Conservation (phyloP, 306 rosid genomes). For the Arachis stenosperma region DNA sequence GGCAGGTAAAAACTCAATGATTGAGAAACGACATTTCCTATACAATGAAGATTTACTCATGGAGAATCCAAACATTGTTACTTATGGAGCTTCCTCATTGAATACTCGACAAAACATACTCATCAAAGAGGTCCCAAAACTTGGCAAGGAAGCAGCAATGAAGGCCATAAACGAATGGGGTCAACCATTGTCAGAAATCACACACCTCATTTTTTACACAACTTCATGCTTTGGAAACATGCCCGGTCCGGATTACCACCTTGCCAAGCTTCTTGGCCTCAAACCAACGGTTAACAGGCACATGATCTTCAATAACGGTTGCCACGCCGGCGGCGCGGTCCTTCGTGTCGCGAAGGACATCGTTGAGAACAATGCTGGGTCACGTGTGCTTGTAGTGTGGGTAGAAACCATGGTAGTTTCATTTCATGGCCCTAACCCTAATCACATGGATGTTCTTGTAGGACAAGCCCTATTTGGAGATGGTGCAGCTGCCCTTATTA, state of each 20-base stretch:
- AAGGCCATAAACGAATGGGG: slow-evolving; percentile 28
- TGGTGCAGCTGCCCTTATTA: slow-evolving; percentile 15
- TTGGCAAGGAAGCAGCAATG: slow-evolving; percentile 19
- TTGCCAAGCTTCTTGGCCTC: slow-evolving; percentile 19
- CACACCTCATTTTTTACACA: slow-evolving; percentile 35
- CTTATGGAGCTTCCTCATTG: neutral
- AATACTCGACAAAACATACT: neutral
- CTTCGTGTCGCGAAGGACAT: slow-evolving; percentile 28
- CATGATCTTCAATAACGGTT: slow-evolving; percentile 9
- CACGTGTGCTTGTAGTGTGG: slow-evolving; percentile 29
- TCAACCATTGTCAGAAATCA: slow-evolving; percentile 13
- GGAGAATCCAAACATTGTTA: neutral
- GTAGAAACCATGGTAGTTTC: neutral
- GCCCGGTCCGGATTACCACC: neutral
- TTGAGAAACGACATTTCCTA: slow-evolving; percentile 5
- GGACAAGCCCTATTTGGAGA: slow-evolving; percentile 29
- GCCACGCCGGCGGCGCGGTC: slow-evolving; percentile 1
- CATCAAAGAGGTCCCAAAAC: neutral
- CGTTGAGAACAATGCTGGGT: slow-evolving; percentile 8
- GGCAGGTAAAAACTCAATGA: slow-evolving; percentile 19
- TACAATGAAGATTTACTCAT: neutral
- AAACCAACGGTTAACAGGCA: slow-evolving; percentile 1
- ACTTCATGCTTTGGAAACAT: slow-evolving; percentile 1
- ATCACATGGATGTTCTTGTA: slow-evolving; percentile 1
- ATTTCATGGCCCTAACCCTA: neutral